Conservation (phyloP, 176 grass and related monocot species). For the Tuctoria greenei region DNA sequence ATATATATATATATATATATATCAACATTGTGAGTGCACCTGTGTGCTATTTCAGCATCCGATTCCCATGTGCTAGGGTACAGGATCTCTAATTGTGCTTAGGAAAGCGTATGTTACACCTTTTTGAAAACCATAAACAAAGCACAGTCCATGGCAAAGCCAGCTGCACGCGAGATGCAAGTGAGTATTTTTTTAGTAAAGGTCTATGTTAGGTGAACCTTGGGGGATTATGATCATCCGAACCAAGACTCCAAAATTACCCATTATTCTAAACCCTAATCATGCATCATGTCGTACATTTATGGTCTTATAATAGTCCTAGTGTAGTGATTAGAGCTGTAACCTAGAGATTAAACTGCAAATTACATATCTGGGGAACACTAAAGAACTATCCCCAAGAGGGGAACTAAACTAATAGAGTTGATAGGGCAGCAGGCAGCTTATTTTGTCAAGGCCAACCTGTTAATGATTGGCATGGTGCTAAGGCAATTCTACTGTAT, state of each 20-base stretch:
- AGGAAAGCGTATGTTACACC: slow-evolving; percentile 56
- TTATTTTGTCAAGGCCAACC: slow-evolving; percentile 53
- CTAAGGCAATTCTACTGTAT: slow-evolving; percentile 38
- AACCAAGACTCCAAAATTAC: slow-evolving; percentile 26
- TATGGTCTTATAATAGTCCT: slow-evolving; percentile 60
- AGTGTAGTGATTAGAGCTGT: slow-evolving; percentile 36
- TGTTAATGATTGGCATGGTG: slow-evolving; percentile 71
- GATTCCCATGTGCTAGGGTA: slow-evolving; percentile 59
- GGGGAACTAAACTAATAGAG: slow-evolving; percentile 38
- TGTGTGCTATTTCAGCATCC: slow-evolving; percentile 48
- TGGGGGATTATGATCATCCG: slow-evolving; percentile 44
- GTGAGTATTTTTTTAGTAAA: slow-evolving; percentile 62
- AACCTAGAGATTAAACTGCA: slow-evolving; percentile 44
- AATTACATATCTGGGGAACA: slow-evolving; percentile 51
- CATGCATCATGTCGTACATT: slow-evolving; percentile 43
- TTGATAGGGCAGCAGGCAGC: slow-evolving; percentile 39
- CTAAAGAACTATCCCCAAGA: slow-evolving; percentile 52
- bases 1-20: too few relatives aligned
- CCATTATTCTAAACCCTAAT: slow-evolving; percentile 46
- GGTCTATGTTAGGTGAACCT: slow-evolving; percentile 66
- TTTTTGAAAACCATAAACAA: slow-evolving; percentile 64
- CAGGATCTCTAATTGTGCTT: slow-evolving; percentile 54
- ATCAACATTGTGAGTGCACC: slow-evolving; percentile 28
- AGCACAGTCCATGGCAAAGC: slow-evolving; percentile 46
- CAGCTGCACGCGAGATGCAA: slow-evolving; percentile 61